These are phyloP conservation scores for Metschnikowia peoriensis DNA, from an alignment of 805 yeast species.

Conservation along the genomic window DNA sequence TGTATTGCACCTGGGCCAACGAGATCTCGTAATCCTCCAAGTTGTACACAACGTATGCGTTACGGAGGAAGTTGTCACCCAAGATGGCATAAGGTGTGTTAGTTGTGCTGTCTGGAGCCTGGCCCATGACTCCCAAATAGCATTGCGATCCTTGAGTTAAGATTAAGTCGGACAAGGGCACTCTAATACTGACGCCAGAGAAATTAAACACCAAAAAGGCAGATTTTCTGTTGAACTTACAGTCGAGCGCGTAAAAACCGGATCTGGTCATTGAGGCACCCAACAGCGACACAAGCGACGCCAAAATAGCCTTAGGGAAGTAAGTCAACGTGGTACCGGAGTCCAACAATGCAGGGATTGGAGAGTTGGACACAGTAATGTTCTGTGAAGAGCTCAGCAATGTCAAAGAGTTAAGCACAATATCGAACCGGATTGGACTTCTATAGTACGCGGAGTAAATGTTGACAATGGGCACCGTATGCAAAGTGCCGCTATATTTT, in stretches of 20 bases:
- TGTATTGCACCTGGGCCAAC: slow-evolving; percentile 43
- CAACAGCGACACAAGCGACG: slow-evolving; percentile 13
- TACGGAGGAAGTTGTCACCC: slow-evolving; percentile 65
- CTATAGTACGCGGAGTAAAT: slow-evolving; percentile 8
- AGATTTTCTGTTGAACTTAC: slow-evolving; percentile 9
- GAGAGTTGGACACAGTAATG: slow-evolving; percentile 3
- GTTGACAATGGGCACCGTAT: slow-evolving; percentile 47
- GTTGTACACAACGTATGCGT: slow-evolving; percentile 64
- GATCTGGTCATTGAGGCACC: not conserved
- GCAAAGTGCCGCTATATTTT: slow-evolving; percentile 26
- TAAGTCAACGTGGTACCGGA: slow-evolving; percentile 54
- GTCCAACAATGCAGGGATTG: slow-evolving; percentile 36
- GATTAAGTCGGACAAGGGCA: slow-evolving; percentile 41
- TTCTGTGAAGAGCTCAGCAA: slow-evolving; percentile 16
- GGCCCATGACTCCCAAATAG: slow-evolving; percentile 27
- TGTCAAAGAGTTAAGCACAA: slow-evolving; percentile 44
- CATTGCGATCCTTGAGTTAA: slow-evolving; percentile 21
- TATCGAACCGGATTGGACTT: slow-evolving; percentile 46
- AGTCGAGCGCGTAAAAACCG: slow-evolving; percentile 8
- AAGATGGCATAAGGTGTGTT: slow-evolving; percentile 56
- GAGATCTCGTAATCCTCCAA: slow-evolving; percentile 56
- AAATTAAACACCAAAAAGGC: slow-evolving; percentile 41
- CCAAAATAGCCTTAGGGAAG: slow-evolving; percentile 38
- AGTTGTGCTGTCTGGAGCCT: slow-evolving; percentile 26
- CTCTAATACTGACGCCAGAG: slow-evolving; percentile 52